A percentile compares a stretch with the other conserved stretches of the same genome.
phyloP scores from a whole-genome alignment of 2,329 filamentous ascomycete species.

The Plenodomus lindquistii region DNA sequence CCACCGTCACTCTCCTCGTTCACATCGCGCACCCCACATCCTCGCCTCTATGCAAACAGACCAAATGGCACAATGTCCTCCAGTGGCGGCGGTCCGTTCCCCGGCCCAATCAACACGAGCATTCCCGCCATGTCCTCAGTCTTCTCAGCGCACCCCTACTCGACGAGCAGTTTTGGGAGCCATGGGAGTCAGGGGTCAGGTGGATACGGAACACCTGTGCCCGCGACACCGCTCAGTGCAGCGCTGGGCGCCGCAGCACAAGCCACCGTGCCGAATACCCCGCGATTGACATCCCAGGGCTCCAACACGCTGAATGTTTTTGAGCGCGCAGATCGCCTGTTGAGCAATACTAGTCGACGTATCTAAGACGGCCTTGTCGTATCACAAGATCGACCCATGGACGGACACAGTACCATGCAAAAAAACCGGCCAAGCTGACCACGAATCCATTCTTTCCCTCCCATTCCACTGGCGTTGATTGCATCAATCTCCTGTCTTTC shows the following conservation, averaged over 20 bases:
- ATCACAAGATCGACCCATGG: too few relatives aligned
- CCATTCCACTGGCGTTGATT: neutral
- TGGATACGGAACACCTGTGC: conserved; percentile 62
- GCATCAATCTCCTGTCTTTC: too few relatives aligned
- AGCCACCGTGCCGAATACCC: conserved; percentile 76
- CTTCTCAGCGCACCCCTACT: conserved; percentile 33
- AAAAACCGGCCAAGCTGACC: too few relatives aligned
- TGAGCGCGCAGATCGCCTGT: conserved; percentile 40
- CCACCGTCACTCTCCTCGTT: conserved; percentile 40
- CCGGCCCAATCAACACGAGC: conserved; percentile 43
- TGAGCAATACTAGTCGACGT: conserved; percentile 36
- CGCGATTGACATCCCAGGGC: conserved; percentile 27
- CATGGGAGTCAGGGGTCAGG: conserved; percentile 33
- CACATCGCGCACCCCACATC: conserved; percentile 40
- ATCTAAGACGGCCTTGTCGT: conserved; percentile 26
- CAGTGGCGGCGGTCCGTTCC: conserved; percentile 32
- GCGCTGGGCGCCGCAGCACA: conserved; percentile 88
- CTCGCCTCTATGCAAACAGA: conserved; percentile 30
- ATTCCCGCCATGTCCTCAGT: conserved; percentile 34
- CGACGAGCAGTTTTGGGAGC: conserved; percentile 30
- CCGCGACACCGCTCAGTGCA: conserved; percentile 86
- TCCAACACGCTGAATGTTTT: conserved; percentile 40
- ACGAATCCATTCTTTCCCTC: neutral
- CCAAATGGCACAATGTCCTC: conserved; percentile 28
- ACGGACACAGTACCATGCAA: too few relatives aligned